Base-by-base conservation (phyloP, 805 yeast species). In the Candida anglica region DNA sequence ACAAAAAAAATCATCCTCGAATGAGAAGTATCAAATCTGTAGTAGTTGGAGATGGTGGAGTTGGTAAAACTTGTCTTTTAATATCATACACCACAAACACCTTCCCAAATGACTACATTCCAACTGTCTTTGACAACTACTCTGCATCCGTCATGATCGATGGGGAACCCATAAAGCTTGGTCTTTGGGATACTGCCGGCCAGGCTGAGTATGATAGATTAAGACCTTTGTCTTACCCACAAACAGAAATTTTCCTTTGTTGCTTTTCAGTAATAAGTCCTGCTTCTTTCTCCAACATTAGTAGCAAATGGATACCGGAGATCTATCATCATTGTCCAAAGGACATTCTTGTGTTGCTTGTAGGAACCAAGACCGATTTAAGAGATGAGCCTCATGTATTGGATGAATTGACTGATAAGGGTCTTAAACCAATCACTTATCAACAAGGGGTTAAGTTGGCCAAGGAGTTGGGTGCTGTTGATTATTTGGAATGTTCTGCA, bases 161-260 rank as follows among this genome's bases (percentile, higher is more conserved):
- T 48, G 81, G 84, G 19, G 87, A 81, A 49, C 85, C 86, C 35
- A 81, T 84, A 50, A 86, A 86, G 51, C 69, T 88, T 33, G 95
- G 94, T 16, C 71, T 88, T 29, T 88, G 96, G 96, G 96, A 88
- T 73, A 88, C 96, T 11, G 96, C 96, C 3, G 96, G 96, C 18
- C 96, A 88, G 60, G 83, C 85, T 51, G 96, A 87, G 55, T 87
- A 87, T 57, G 96, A 88, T 56, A 71, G 95, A 40, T 70, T 87
- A 50, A 72, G 96, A 59, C 96, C 96, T 3, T 66, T 88, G 41
- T 82, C 93, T 6, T 88, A 88, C 52, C 95, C 96, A 3, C 95
- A 88, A 54, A 87, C 96, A 0, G 95, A 86, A 48, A 83, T 88
- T 22, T 88, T 88, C 52, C 61, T 88, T 34, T 75, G 86, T 39